Base-by-base conservation (phyloP, 2,329 filamentous ascomycete species). In the Neocatenulostroma microsporum region DNA sequence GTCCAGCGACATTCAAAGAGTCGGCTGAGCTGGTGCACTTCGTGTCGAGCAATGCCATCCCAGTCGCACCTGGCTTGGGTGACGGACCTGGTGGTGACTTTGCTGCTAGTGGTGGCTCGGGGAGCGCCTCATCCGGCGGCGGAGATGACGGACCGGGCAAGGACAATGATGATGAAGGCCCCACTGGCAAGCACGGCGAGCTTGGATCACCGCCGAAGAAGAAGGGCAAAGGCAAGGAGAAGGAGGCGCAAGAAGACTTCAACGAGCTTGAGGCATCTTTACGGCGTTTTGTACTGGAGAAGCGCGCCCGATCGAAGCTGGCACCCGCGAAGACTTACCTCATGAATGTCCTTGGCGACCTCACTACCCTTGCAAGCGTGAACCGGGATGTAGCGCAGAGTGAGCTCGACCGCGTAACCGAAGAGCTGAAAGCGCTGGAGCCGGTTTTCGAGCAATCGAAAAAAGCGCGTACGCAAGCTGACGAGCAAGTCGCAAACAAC, bases 271-370 rank as follows among this genome's bases (percentile, higher is more conserved):
- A 98, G 61, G 78, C 84, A 47, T 91, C 91, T 3, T 63, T 98
- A 24, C 77, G 91, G 41, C 79, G 88, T 29, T 98, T 98, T 50
- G 91, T 98, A 6, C 72, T 98, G 18, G 91, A 98, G 58, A 96
- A 96, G 69, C 78, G 91, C 38, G 87, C 91, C 31, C 78, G 87
- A 20, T 96, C 91, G 7, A 98, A 98, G 66, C 74, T 98, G 41
- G 89, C 91, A 1, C 91, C 91, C 4, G 91, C 91, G 5, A 88
- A 87, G 63, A 96, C 89, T 2, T 98, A 98, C 56, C 76, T 98
- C 1, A 69, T 94, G 52, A 98, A 98, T 60, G 82, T 96, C 18
- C 72, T 98, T 21, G 82, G 85, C 49, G 91, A 98, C 54, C 72
- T 98, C 41, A 71, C 86, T 55, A 80, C 78, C 3, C 70, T 98